phyloP scores from a whole-genome alignment of 768 basidiomycete genomes.

The Phaffia tasmanica region DNA sequence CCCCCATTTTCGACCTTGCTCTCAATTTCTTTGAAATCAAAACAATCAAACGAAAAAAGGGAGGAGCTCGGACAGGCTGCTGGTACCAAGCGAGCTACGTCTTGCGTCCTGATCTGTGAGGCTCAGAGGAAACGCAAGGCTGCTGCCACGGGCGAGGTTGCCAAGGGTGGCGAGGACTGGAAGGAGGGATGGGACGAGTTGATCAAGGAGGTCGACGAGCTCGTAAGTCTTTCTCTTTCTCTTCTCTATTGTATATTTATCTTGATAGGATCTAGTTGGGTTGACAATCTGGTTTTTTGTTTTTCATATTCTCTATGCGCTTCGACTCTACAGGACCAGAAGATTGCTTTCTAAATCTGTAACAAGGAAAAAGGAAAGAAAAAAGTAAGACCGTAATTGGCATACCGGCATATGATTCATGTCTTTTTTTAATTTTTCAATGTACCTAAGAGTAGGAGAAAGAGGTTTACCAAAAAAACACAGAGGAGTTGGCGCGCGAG shows the following conservation, averaged over 20 bases:
- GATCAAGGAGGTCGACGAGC: slow-evolving; percentile 67
- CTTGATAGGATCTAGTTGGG: too few relatives aligned
- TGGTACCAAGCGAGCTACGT: slow-evolving; percentile 94
- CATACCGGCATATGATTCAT: too few relatives aligned
- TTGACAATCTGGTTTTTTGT: not conserved
- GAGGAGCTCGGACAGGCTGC: slow-evolving; percentile 93
- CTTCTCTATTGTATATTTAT: too few relatives aligned
- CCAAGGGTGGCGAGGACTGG: slow-evolving; percentile 62
- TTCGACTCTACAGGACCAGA: slow-evolving; percentile 9
- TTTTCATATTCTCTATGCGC: not conserved
- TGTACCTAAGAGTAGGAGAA: too few relatives aligned
- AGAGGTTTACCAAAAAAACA: too few relatives aligned
- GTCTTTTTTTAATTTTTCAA: too few relatives aligned
- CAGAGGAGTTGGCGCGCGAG: too few relatives aligned
- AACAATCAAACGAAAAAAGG: slow-evolving; percentile 48
- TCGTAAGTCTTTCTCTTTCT: slow-evolving; percentile 37
- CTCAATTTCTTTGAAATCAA: slow-evolving; percentile 38
- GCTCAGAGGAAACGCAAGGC: slow-evolving; percentile 50
- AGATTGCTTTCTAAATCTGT: slow-evolving; percentile 6
- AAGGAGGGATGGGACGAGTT: slow-evolving; percentile 77
- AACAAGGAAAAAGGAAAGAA: not conserved
- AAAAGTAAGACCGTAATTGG: not conserved
- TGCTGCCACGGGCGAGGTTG: slow-evolving; percentile 43
- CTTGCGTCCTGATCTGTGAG: slow-evolving; percentile 88
- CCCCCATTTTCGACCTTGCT: not conserved